Evolutionary conservation across 768 basidiomycete genomes (phyloP).

Genomic region (Plicaturopsis crispa): DNA sequence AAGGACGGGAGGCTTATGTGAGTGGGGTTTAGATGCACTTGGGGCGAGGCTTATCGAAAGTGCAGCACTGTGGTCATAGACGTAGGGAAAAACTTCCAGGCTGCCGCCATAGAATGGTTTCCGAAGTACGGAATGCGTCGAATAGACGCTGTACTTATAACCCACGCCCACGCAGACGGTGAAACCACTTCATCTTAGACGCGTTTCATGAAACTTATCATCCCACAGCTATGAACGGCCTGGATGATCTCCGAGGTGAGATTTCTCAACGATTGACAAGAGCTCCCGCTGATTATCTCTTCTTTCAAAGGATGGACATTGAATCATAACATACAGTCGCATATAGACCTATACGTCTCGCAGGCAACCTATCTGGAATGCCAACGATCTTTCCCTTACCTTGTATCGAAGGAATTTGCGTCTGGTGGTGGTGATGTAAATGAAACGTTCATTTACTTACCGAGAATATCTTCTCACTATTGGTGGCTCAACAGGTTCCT

Average conservation of each 20-base stretch:
- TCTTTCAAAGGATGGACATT: conserved; percentile 63
- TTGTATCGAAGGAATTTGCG: conserved; percentile 66
- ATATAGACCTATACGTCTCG: conserved; percentile 73
- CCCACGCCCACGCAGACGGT: conserved; percentile 86
- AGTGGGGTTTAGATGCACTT: conserved; percentile 27
- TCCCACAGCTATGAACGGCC: conserved; percentile 68
- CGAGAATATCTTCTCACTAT: not conserved
- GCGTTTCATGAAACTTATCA: conserved; percentile 4
- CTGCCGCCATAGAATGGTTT: conserved; percentile 45
- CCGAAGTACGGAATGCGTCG: conserved; percentile 67
- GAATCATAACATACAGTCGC: conserved; percentile 49
- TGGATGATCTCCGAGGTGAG: conserved; percentile 82
- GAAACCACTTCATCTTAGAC: not conserved
- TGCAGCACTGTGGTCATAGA: conserved; percentile 76
- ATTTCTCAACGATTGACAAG: conserved; percentile 6
- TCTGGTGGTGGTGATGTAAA: conserved; percentile 76
- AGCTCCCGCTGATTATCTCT: conserved; percentile 5
- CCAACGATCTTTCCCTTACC: conserved; percentile 71
- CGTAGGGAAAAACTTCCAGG: conserved; percentile 79
- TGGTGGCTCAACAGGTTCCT: conserved; percentile 47
- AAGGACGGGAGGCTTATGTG: conserved; percentile 40
- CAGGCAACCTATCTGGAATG: conserved; percentile 59
- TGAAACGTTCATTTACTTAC: conserved; percentile 3
- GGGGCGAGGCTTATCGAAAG: too few relatives aligned
- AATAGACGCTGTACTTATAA: conserved; percentile 73